A percentile compares a stretch with the other conserved stretches of the same genome.
These are phyloP conservation scores for Diaporthe citriasiana DNA, from an alignment of 2,329 filamentous ascomycete species.

Conservation along the genomic window DNA sequence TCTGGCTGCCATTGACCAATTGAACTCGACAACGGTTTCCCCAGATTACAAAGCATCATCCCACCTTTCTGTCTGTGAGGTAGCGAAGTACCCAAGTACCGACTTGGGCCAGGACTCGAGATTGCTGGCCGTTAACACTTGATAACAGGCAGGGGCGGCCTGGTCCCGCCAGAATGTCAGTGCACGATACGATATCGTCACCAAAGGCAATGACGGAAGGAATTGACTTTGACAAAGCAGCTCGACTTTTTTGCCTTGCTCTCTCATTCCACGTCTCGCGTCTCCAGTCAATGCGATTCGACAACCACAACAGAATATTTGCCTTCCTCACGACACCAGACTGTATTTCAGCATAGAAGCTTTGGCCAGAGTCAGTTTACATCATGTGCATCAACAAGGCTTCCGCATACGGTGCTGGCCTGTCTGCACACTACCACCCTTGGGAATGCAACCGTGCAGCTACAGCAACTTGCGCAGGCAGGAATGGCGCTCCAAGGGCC, in stretches of 20 bases:
- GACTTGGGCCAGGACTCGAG: neutral
- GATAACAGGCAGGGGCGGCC: slow-evolving; percentile 31
- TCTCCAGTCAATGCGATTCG: neutral
- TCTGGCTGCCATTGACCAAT: slow-evolving; percentile 24
- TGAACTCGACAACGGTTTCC: neutral
- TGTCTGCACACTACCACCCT: slow-evolving; percentile 6
- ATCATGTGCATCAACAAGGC: neutral
- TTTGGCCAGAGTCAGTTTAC: neutral
- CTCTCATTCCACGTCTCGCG: neutral
- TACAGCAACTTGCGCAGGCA: neutral
- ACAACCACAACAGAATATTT: no score
- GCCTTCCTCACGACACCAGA: no score
- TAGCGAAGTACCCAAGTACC: neutral
- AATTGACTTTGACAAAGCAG: neutral
- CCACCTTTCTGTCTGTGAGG: neutral
- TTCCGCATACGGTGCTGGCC: slow-evolving; percentile 3
- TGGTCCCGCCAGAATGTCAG: slow-evolving; percentile 31
- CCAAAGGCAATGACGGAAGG: neutral
- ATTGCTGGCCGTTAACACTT: neutral
- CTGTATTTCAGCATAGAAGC: neutral
- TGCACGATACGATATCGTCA: slow-evolving; percentile 11
- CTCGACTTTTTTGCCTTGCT: neutral
- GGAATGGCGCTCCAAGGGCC: neutral
- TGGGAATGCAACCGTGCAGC: neutral
- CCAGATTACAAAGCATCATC: slow-evolving; percentile 36